Base-by-base conservation (phyloP, 345 rosid genomes). In the Linum trigynum region DNA sequence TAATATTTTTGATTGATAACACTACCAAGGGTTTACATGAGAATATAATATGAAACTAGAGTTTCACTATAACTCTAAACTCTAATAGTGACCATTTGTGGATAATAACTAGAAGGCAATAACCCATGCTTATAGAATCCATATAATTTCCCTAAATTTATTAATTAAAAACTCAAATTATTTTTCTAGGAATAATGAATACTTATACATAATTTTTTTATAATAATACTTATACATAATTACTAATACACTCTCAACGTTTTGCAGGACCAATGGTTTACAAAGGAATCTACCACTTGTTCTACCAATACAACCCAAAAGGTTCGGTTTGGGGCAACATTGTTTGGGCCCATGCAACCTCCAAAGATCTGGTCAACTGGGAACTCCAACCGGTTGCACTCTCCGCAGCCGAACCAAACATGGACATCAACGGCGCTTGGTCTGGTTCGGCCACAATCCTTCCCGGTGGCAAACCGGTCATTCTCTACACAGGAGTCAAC, bases 341-440 rank as follows among this genome's bases (percentile, higher is more conserved):
- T 4, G 16, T n/a, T 5, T 62, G 65, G 65, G 65, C 48, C 14
- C 65, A 62, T 23, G 40, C 65, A 15, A 40, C 50, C 39, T 62
- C 65, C 40, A 39, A 14, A n/a, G 65, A 62, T 32, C 65, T 62
- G 5, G 16, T 62, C 65, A 62, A 62, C 51, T 62, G 65, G 65
- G 7, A 32, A 15, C 50, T n/a, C 14, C 48, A 39, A 5, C 32
- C 40, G 3, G 14, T 5, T 5, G 65, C 50, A 41, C 11, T 62
- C 2, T 62, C 40, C 35, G 50, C 65, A 40, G 11, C 50, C 6
- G 48, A 62, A 10, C 65, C 65, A 4, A 39, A 5, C 32, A 6
- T 15, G 3, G 65, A 62, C 35, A 39, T 62, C 7, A 62, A 62
- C 32, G 65, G 65, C 3, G n/a, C 50, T 2, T 62, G 48, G 48